Percentiles rank a stretch among this genome's conserved stretches.
These are phyloP conservation scores for Nothomitra cinnamomea DNA, from an alignment of 2,329 filamentous ascomycete genomes.

Conservation along the genomic window DNA sequence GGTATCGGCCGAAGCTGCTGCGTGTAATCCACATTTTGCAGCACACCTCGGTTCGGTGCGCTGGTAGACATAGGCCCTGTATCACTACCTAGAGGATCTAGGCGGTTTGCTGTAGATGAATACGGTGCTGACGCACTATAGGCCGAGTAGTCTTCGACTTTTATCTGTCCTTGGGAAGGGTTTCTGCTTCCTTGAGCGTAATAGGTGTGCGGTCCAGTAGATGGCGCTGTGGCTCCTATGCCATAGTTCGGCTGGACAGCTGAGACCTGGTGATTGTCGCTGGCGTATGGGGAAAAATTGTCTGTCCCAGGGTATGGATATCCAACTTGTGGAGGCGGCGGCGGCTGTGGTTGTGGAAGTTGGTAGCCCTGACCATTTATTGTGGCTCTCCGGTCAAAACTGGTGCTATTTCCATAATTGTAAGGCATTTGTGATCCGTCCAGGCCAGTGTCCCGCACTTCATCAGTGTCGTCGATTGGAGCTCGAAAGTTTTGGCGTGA, in stretches of 20 bases:
- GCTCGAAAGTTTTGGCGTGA: slow-evolving; percentile 49
- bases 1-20: slow-evolving; percentile 1
- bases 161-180: neutral
- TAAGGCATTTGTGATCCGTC: slow-evolving; percentile 13
- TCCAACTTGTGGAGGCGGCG: neutral
- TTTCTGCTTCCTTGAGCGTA: neutral
- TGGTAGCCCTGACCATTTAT: neutral
- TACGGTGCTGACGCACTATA: neutral
- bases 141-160: neutral
- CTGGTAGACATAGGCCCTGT: neutral
- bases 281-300: neutral
- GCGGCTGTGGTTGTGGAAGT: neutral
- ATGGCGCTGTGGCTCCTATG: neutral
- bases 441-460: slow-evolving; percentile 13
- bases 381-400: neutral
- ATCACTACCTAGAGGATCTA: neutral
- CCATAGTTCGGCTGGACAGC: neutral
- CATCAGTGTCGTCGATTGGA: slow-evolving; percentile 43
- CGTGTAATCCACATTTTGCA: neutral
- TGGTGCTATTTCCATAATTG: neutral
- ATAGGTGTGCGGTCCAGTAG: neutral
- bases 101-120: neutral
- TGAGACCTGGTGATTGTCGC: neutral
- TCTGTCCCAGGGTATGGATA: neutral
- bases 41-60: neutral